A percentile compares a stretch with the other conserved stretches of the same genome.
These are phyloP conservation scores for Fusarium sp. DNA, from an alignment of 2,329 filamentous ascomycete species.

Conservation along the genomic window DNA sequence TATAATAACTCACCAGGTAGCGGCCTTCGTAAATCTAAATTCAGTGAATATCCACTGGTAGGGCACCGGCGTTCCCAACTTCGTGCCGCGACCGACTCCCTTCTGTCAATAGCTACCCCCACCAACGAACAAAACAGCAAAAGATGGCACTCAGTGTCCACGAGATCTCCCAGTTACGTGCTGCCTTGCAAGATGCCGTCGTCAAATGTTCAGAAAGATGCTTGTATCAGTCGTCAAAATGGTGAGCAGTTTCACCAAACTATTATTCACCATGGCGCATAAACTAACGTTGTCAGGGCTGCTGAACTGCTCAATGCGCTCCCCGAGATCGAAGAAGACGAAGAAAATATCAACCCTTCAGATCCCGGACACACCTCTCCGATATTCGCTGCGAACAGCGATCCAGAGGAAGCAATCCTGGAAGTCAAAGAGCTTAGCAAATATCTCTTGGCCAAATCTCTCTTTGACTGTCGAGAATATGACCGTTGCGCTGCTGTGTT, in stretches of 20 bases:
- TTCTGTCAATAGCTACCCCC: conserved; percentile 21
- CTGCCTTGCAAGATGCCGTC: conserved; percentile 82
- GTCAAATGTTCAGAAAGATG: conserved; percentile 93
- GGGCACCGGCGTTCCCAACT: neutral
- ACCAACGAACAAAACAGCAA: conserved; percentile 24
- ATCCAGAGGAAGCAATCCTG: conserved; percentile 76
- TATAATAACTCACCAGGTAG: neutral
- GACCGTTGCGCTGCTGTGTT: conserved; percentile 93
- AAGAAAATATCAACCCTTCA: conserved; percentile 50
- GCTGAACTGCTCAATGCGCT: conserved; percentile 92
- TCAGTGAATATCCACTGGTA: neutral
- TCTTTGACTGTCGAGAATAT: conserved; percentile 95
- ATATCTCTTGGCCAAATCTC: conserved; percentile 89
- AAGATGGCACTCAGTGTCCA: conserved; percentile 63
- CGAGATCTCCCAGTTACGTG: conserved; percentile 71
- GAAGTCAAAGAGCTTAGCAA: conserved; percentile 82
- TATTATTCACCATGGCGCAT: neutral
- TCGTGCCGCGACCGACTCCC: conserved; percentile 2
- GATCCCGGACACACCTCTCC: conserved; percentile 53
- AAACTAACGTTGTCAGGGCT: conserved; percentile 68
- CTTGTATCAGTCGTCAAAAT: conserved; percentile 96
- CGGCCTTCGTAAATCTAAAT: neutral
- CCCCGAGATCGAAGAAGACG: conserved; percentile 66
- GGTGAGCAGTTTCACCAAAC: conserved; percentile 60
- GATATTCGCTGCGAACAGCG: conserved; percentile 64